phyloP scores from a whole-genome alignment of 2,329 filamentous ascomycete genomes.

The Scedosporium minutisporum region DNA sequence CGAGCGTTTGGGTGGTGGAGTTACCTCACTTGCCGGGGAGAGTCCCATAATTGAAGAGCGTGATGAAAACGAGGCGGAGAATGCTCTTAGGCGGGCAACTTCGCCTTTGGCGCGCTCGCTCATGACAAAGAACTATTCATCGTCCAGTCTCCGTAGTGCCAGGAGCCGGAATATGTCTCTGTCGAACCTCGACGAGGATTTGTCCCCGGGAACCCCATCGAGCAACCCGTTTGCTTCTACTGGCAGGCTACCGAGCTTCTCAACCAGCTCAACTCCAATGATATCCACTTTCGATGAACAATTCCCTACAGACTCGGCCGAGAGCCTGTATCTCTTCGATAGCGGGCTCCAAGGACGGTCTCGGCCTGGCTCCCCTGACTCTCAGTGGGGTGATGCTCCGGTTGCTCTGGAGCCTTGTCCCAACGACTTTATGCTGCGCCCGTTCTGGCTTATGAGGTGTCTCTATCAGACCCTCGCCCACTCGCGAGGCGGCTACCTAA shows the following conservation, averaged over 20 bases:
- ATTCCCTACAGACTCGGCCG: conserved; percentile 46
- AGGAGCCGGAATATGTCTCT: conserved; percentile 66
- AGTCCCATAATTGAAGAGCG: not conserved
- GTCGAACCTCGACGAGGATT: conserved; percentile 53
- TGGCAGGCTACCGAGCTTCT: conserved; percentile 42
- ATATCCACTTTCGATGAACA: conserved; percentile 52
- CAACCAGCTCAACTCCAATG: conserved; percentile 59
- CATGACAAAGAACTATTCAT: conserved; percentile 60
- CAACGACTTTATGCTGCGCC: conserved; percentile 76
- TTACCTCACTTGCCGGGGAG: not conserved
- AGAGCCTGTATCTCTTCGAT: conserved; percentile 75
- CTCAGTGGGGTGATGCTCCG: conserved; percentile 54
- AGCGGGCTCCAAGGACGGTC: conserved; percentile 58
- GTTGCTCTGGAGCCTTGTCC: conserved; percentile 84
- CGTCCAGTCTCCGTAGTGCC: conserved; percentile 60
- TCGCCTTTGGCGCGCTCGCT: conserved; percentile 44
- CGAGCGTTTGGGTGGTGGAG: not conserved
- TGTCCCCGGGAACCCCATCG: conserved; percentile 65
- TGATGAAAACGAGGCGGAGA: conserved; percentile 14
- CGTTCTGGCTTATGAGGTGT: conserved; percentile 95
- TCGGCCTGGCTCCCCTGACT: conserved; percentile 56
- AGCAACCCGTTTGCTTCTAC: conserved; percentile 53
- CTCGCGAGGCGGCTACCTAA: conserved; percentile 83
- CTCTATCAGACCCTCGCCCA: conserved; percentile 89
- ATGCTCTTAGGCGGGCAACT: conserved; percentile 31